These are phyloP conservation scores for Schwanniomyces polymorphus DNA, from an alignment of 805 yeast genomes.

Conservation along the genomic window DNA sequence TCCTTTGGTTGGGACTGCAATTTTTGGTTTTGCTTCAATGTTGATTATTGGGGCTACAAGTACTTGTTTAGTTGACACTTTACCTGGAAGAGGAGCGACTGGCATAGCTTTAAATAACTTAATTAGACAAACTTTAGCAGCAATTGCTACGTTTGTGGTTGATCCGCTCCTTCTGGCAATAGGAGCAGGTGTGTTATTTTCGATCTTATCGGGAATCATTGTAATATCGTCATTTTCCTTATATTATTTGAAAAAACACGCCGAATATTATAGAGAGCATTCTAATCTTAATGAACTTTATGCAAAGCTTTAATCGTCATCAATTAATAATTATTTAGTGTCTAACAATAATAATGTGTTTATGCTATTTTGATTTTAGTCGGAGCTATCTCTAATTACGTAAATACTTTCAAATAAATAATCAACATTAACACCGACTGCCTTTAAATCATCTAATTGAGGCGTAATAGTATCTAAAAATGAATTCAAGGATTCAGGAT, in stretches of 20 bases:
- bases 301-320: constrained; percentile 39
- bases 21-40: constrained; percentile 84
- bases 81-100: constrained; percentile 87
- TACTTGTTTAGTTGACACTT: constrained; percentile 78
- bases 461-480: constrained; percentile 55
- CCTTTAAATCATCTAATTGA: constrained; percentile 63
- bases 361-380: background rate
- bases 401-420: constrained; percentile 55
- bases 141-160: constrained; percentile 70
- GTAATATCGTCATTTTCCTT: constrained; percentile 43
- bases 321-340: background rate
- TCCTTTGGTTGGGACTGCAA: constrained; percentile 78
- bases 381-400: background rate
- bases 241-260: constrained; percentile 50
- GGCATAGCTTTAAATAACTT: constrained; percentile 84
- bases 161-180: constrained; percentile 69
- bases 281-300: constrained; percentile 60
- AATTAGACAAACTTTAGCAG: constrained; percentile 70
- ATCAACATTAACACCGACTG: constrained; percentile 72
- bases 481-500: constrained; percentile 43
- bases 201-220: constrained; percentile 64
- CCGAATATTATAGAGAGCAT: constrained; percentile 63
- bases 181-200: constrained; percentile 69
- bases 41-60: constrained; percentile 78
- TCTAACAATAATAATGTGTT: background rate